phyloP scores from a whole-genome alignment of 2,329 filamentous ascomycete species.

The Thermoascus crustaceus region DNA sequence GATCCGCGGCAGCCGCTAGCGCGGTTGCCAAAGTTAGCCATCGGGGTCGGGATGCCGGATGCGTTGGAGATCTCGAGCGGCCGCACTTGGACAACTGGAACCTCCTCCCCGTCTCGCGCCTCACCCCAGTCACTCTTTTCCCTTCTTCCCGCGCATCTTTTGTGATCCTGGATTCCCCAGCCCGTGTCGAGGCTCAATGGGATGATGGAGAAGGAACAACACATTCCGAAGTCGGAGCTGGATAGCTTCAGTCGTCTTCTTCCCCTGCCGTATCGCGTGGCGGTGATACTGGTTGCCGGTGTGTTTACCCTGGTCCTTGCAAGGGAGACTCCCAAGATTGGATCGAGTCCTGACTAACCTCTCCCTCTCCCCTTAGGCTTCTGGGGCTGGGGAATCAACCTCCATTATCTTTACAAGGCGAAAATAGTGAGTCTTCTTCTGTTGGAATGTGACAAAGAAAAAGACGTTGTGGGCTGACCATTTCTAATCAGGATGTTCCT shows the following conservation, averaged over 20 bases:
- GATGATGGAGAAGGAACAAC: slow-evolving; percentile 35
- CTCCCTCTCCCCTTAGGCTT: slow-evolving; percentile 51
- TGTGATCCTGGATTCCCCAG: slow-evolving; percentile 10
- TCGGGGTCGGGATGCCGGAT: too few relatives aligned
- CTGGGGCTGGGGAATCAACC: slow-evolving; percentile 91
- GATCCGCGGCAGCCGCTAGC: too few relatives aligned
- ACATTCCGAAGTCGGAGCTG: slow-evolving; percentile 37
- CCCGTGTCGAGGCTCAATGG: slow-evolving; percentile 25
- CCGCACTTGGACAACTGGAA: too few relatives aligned
- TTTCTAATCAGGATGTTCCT: slow-evolving; percentile 59
- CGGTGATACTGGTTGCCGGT: slow-evolving; percentile 79
- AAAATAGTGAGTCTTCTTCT: slow-evolving; percentile 55
- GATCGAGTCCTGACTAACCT: not conserved
- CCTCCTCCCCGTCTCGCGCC: slow-evolving; percentile 11
- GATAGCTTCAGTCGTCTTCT: slow-evolving; percentile 82
- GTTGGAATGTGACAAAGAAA: not conserved
- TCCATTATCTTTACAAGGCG: slow-evolving; percentile 71
- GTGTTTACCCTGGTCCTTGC: slow-evolving; percentile 31
- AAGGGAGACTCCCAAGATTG: too few relatives aligned
- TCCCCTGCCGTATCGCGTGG: slow-evolving; percentile 82
- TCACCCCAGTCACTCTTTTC: slow-evolving; percentile 30
- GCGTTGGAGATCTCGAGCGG: too few relatives aligned
- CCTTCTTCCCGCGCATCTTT: slow-evolving; percentile 2
- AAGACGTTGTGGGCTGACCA: slow-evolving; percentile 8
- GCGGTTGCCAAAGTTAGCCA: too few relatives aligned